A percentile compares a stretch with the other conserved stretches of the same genome.
Conservation (phyloP, 2,329 filamentous ascomycete genomes). For the Nothophaeocryptopus gaeumannii region DNA sequence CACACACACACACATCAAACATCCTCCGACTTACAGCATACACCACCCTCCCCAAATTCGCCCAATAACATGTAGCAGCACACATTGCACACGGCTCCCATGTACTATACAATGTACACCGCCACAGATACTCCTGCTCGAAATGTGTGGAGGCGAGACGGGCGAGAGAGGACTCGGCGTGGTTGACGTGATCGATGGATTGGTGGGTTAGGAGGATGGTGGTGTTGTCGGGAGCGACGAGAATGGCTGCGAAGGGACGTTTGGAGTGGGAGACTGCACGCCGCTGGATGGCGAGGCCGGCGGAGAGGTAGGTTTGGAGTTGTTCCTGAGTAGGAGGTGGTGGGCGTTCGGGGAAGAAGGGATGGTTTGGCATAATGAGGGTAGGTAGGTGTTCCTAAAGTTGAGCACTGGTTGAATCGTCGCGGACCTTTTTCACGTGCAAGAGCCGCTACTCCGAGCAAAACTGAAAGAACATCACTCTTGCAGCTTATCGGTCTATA, state of each 20-base stretch:
- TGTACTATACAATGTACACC: constrained; percentile 52
- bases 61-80: constrained; percentile 50
- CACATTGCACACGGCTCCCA: constrained; percentile 59
- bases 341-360: constrained; percentile 36
- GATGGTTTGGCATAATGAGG: background rate
- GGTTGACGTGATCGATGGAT: constrained; percentile 53
- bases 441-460: too few species aligned
- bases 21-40: constrained; percentile 40
- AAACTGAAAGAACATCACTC: too few species aligned
- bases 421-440: too few species aligned
- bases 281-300: constrained; percentile 41
- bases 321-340: constrained; percentile 38
- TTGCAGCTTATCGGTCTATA: too few species aligned
- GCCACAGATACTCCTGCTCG: constrained; percentile 48
- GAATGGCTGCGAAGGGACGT: constrained; percentile 50
- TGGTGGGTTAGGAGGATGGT: constrained; percentile 50
- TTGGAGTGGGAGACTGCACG: constrained; percentile 47
- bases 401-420: too few species aligned
- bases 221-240: constrained; percentile 51
- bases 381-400: too few species aligned
- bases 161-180: constrained; percentile 52
- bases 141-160: constrained; percentile 51
- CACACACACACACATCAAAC: too few species aligned
- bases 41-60: constrained; percentile 53
- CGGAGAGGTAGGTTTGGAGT: constrained; percentile 39